These are phyloP conservation scores for Suhomyces panamericanus DNA, from an alignment of 1,139 yeast species.

Conservation along the genomic window DNA sequence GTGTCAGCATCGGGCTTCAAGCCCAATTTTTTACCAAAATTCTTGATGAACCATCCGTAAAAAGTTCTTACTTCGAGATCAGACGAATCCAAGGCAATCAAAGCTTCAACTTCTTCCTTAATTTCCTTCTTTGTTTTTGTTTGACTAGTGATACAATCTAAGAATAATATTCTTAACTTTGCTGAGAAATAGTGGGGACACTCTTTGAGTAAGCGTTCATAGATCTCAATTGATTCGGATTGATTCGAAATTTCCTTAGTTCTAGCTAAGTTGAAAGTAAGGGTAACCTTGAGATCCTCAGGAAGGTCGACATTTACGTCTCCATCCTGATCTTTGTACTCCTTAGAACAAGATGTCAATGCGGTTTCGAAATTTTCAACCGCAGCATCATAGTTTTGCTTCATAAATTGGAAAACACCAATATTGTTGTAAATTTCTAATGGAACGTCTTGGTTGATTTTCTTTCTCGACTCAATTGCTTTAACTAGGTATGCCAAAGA, in stretches of 20 bases:
- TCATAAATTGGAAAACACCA: constrained; percentile 79
- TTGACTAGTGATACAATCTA: constrained; percentile 39
- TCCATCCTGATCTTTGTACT: constrained; percentile 27
- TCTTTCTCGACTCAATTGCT: constrained; percentile 54
- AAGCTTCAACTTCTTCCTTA: constrained; percentile 51
- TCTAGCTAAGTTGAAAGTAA: constrained; percentile 65
- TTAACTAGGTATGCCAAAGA: constrained; percentile 57
- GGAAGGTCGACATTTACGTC: constrained; percentile 28
- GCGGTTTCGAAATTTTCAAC: constrained; percentile 52
- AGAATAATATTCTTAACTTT: constrained; percentile 64
- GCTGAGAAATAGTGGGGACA: constrained; percentile 80
- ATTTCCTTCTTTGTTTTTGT: constrained; percentile 44
- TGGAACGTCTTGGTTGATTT: constrained; percentile 52
- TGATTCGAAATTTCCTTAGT: constrained; percentile 51
- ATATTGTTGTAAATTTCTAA: constrained; percentile 76
- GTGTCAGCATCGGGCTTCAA: constrained; percentile 66
- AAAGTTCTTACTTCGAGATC: constrained; percentile 85
- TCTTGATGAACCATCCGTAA: constrained; percentile 84
- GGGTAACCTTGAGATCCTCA: constrained; percentile 44
- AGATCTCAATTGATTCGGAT: constrained; percentile 50
- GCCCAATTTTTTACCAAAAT: constrained; percentile 57
- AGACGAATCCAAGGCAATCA: constrained; percentile 56
- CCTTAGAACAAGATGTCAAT: constrained; percentile 23
- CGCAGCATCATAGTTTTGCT: constrained; percentile 53
- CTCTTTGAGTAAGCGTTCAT: constrained; percentile 53